These are phyloP conservation scores for Nissolia schottii DNA, from an alignment of 306 rosid genomes.

Conservation along the genomic window DNA sequence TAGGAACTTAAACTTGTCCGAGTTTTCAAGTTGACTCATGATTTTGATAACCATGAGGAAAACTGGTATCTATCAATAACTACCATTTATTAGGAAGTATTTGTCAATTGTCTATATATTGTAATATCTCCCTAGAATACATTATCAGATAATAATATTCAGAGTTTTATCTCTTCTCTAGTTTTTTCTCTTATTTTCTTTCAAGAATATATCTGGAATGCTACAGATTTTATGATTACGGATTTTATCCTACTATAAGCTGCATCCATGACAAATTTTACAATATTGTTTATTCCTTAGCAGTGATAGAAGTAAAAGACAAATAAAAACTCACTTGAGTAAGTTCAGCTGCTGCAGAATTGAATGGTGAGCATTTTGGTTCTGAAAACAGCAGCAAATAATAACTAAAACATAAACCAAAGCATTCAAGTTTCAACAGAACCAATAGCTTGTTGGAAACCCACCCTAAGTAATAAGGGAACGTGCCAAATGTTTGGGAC, in stretches of 20 bases:
- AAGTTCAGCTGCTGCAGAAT: slow-evolving; percentile 84
- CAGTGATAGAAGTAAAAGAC: neutral
- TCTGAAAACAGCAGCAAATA: slow-evolving; percentile 47
- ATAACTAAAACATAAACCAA: slow-evolving; percentile 21
- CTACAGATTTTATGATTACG: neutral
- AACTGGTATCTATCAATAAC: no score
- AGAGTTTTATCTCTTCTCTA: no score
- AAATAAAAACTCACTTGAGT: slow-evolving; percentile 44
- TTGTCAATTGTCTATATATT: no score
- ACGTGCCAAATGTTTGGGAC: slow-evolving; percentile 99
- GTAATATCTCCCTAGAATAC: no score
- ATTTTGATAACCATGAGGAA: no score
- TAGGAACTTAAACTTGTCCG: no score
- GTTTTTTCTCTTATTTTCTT: no score
- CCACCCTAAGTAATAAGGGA: slow-evolving; percentile 91
- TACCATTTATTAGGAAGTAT: no score
- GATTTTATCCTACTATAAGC: neutral
- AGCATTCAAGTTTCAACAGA: slow-evolving; percentile 18
- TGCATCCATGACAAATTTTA: slow-evolving; percentile 3
- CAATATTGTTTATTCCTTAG: neutral
- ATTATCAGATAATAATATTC: no score
- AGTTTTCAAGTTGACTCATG: no score
- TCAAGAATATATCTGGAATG: neutral
- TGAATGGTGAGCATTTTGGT: slow-evolving; percentile 85
- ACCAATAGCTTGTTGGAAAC: slow-evolving; percentile 28